Percentiles rank a stretch among this genome's conserved stretches.
Conservation (phyloP, 106 monocot genomes). For the Apostasia ramifera region DNA sequence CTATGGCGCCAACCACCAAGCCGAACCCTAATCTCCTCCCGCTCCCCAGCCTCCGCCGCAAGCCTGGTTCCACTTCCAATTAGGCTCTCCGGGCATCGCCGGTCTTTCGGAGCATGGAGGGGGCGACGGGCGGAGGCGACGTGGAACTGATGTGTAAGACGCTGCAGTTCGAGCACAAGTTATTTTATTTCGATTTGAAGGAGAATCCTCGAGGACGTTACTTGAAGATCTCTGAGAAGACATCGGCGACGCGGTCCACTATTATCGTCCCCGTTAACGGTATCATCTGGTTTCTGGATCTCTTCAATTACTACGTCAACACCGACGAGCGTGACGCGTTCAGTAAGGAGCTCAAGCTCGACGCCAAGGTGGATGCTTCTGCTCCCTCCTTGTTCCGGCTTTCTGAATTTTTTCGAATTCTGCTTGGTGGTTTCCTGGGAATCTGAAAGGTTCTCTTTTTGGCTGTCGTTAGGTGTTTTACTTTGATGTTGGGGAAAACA, state of each 20-base stretch:
- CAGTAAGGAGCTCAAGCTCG: constrained; percentile 72
- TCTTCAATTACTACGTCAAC: constrained; percentile 51
- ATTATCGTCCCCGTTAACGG: constrained; percentile 65
- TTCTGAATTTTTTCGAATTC: background rate
- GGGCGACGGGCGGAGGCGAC: constrained; percentile 22
- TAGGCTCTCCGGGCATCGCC: background rate
- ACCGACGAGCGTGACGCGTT: constrained; percentile 37
- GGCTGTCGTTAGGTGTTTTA: constrained; percentile 50
- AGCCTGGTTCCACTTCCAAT: background rate
- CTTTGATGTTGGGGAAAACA: constrained; percentile 68
- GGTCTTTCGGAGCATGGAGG: background rate
- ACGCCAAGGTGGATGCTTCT: constrained; percentile 47
- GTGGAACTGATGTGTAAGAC: constrained; percentile 62
- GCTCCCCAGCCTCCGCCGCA: background rate
- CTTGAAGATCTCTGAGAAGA: constrained; percentile 87
- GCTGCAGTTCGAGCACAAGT: constrained; percentile 80
- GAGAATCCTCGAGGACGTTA: constrained; percentile 67
- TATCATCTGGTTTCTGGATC: constrained; percentile 56
- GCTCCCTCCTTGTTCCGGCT: background rate
- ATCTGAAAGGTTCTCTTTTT: background rate
- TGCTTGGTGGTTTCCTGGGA: background rate
- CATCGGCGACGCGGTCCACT: constrained; percentile 70
- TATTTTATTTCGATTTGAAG: constrained; percentile 80
- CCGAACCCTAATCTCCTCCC: background rate
- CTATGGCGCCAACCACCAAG: background rate